Conservation (phyloP, 2,329 filamentous ascomycete genomes). For the Phaeosphaeria sp. region DNA sequence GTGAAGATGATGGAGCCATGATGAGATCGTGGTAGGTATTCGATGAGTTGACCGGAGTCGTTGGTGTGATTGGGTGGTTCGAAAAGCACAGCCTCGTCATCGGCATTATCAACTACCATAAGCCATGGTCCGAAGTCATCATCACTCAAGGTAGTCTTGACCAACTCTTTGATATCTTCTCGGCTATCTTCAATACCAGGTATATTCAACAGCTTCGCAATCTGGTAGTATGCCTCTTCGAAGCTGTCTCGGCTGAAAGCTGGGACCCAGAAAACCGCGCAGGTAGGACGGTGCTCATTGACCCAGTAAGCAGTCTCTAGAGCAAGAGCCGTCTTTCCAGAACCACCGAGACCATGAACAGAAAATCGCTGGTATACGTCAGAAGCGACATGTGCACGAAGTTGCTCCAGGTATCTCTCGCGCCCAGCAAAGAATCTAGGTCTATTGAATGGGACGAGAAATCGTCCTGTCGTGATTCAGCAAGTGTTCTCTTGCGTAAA, state of each 20-base stretch:
- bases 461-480: not conserved
- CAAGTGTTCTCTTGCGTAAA: too few relatives aligned
- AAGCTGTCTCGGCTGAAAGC: conserved; percentile 27
- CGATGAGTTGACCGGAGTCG: conserved; percentile 22
- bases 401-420: conserved; percentile 11
- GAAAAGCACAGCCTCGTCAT: conserved; percentile 47
- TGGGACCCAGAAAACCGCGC: conserved; percentile 25
- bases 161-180: conserved; percentile 45
- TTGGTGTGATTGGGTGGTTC: not conserved
- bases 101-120: conserved; percentile 56
- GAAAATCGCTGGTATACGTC: conserved; percentile 11
- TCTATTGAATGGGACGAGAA: not conserved
- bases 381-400: conserved; percentile 5
- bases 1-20: conserved; percentile 45
- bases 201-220: conserved; percentile 16
- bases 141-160: conserved; percentile 44
- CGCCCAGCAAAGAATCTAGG: conserved; percentile 18
- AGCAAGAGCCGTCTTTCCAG: conserved; percentile 28
- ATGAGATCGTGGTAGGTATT: conserved; percentile 41
- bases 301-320: conserved; percentile 50
- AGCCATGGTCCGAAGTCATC: conserved; percentile 47
- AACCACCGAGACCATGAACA: conserved; percentile 23
- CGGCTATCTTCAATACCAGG: conserved; percentile 33
- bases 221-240: conserved; percentile 24
- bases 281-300: conserved; percentile 25